phyloP scores from a whole-genome alignment of 1,284 basidiomycete species.

The Paramarasmius palmivorus region DNA sequence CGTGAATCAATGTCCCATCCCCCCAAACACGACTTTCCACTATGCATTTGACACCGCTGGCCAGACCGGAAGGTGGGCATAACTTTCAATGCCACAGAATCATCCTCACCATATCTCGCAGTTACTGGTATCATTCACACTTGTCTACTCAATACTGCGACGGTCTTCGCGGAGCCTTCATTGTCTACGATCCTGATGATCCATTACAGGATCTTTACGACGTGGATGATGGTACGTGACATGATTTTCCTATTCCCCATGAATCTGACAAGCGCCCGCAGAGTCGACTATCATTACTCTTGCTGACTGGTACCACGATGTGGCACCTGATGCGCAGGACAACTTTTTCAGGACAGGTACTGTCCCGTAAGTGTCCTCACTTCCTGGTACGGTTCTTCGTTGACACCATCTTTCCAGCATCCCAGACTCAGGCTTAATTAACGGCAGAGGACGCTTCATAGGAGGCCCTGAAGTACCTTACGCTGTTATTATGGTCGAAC shows the following conservation, averaged over 20 bases:
- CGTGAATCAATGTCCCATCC: conserved; percentile 47
- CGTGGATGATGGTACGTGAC: conserved; percentile 24
- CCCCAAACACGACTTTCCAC: conserved; percentile 29
- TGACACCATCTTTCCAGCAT: conserved; percentile 15
- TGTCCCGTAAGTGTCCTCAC: conserved; percentile 27
- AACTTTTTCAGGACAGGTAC: conserved; percentile 38
- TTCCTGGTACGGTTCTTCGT: background rate
- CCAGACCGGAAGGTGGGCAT: conserved; percentile 27
- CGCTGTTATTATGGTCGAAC: conserved; percentile 35
- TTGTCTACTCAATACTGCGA: conserved; percentile 45
- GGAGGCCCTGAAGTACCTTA: conserved; percentile 30
- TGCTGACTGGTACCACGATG: conserved; percentile 37
- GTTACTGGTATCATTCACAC: conserved; percentile 37
- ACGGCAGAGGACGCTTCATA: conserved; percentile 36
- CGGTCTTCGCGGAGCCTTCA: conserved; percentile 23
- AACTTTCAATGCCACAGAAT: background rate
- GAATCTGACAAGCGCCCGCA: background rate
- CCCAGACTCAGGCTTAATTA: conserved; percentile 39
- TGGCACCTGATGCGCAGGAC: conserved; percentile 33
- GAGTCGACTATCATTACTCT: conserved; percentile 26
- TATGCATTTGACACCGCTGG: conserved; percentile 30
- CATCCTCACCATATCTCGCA: background rate
- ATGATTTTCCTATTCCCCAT: background rate
- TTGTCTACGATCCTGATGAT: conserved; percentile 33
- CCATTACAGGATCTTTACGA: conserved; percentile 32